Percentiles rank a stretch among this genome's conserved stretches.
phyloP scores from a whole-genome alignment of 192 early-diverging fungal species.

The Spinellus fusiger region DNA sequence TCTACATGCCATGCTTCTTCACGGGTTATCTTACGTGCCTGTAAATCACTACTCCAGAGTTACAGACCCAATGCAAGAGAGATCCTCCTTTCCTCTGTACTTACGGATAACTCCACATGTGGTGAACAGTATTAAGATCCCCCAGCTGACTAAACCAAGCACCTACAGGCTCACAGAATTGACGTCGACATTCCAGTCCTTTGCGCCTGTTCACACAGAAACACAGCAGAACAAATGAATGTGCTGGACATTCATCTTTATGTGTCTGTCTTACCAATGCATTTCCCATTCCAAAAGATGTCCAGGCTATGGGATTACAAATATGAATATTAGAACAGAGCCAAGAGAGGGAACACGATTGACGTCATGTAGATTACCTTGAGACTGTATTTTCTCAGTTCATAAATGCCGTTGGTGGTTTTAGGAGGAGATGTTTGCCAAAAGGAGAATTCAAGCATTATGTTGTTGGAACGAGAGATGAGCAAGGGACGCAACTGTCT shows the following conservation, averaged over 20 bases:
- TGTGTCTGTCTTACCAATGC: slow-evolving; percentile 52
- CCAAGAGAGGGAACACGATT: background rate
- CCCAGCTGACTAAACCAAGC: slow-evolving; percentile 96
- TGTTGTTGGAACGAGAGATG: slow-evolving; percentile 67
- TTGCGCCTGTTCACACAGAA: slow-evolving; percentile 46
- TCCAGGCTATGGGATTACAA: slow-evolving; percentile 57
- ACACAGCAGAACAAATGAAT: background rate
- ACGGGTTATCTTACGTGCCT: slow-evolving; percentile 82
- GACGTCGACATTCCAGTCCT: slow-evolving; percentile 80
- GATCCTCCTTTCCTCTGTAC: background rate
- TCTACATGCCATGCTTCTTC: slow-evolving; percentile 92
- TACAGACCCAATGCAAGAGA: background rate
- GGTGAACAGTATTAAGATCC: slow-evolving; percentile 81
- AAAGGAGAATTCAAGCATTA: slow-evolving; percentile 90
- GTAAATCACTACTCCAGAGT: slow-evolving; percentile 55
- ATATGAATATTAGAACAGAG: background rate
- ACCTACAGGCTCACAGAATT: slow-evolving; percentile 88
- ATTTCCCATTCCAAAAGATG: slow-evolving; percentile 89
- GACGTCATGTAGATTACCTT: slow-evolving; percentile 37
- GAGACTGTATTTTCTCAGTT: slow-evolving; percentile 82
- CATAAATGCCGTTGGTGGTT: slow-evolving; percentile 80
- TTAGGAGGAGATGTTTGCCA: slow-evolving; percentile 79
- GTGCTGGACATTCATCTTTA: background rate
- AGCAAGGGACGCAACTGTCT: slow-evolving; percentile 66
- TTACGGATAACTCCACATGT: slow-evolving; percentile 51